phyloP scores from a whole-genome alignment of 1,139 yeast genomes.

The Pichia cactophila region DNA sequence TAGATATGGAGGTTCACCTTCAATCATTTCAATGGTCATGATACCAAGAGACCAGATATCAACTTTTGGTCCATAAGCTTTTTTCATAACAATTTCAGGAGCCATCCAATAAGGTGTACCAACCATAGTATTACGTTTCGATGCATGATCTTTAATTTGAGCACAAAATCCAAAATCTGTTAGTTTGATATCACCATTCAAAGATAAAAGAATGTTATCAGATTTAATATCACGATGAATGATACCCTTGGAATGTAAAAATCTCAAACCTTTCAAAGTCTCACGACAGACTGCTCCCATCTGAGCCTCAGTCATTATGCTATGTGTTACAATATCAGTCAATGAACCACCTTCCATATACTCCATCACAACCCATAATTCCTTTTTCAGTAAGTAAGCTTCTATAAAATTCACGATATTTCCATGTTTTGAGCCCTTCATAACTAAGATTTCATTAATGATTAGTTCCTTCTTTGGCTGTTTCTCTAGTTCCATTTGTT shows the following conservation, averaged over 20 bases:
- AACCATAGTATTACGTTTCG: constrained; percentile 93
- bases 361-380: constrained; percentile 96
- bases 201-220: constrained; percentile 77
- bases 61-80: constrained; percentile 94
- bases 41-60: constrained; percentile 97
- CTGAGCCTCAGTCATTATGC: constrained; percentile 95
- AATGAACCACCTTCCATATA: constrained; percentile 97
- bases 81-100: constrained; percentile 90
- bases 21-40: constrained; percentile 97
- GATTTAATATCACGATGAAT: constrained; percentile 96
- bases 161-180: constrained; percentile 94
- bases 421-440: constrained; percentile 86
- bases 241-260: constrained; percentile 87
- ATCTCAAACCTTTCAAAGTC: constrained; percentile 75
- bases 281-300: constrained; percentile 95
- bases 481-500: constrained; percentile 86
- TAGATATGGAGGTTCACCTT: constrained; percentile 96
- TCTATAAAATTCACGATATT: constrained; percentile 91
- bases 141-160: constrained; percentile 76
- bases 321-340: constrained; percentile 91
- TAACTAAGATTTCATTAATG: constrained; percentile 86
- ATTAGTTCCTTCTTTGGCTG: constrained; percentile 96
- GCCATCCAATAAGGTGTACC: constrained; percentile 99
- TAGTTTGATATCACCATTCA: constrained; percentile 83
- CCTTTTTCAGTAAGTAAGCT: constrained; percentile 65